Evolutionary conservation across 2,329 filamentous ascomycete species (phyloP).

Genomic region (Alternaria metachromatica): DNA sequence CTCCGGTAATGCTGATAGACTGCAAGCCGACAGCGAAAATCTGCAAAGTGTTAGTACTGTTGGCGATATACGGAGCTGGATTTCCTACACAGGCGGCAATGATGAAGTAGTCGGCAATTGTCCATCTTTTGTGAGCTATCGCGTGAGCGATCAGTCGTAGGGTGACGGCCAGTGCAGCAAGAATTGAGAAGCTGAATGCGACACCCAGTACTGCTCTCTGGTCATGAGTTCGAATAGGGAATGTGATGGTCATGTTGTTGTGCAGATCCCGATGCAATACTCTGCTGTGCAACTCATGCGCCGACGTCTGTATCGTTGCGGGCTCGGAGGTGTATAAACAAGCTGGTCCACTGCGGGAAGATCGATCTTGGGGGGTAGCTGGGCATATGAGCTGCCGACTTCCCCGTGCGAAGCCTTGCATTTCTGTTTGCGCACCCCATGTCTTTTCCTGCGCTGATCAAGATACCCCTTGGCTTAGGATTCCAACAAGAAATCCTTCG

Average conservation of each 20-base stretch:
- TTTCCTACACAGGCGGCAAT: background rate
- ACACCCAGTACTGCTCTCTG: background rate
- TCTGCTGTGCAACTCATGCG: background rate
- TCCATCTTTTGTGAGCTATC: conserved; percentile 1
- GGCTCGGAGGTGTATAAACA: background rate
- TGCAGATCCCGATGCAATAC: background rate
- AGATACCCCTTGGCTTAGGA: background rate
- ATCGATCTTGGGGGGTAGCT: background rate
- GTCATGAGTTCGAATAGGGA: background rate
- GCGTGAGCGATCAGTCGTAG: background rate
- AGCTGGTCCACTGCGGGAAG: background rate
- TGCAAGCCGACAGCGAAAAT: background rate
- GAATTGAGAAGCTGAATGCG: background rate
- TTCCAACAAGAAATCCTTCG: background rate
- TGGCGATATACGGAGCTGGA: background rate
- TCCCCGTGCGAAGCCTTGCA: background rate
- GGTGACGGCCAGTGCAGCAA: background rate
- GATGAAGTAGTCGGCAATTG: background rate
- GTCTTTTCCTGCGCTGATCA: background rate
- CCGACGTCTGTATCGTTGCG: background rate
- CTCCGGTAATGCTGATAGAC: background rate
- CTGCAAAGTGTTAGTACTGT: background rate
- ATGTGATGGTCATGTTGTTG: background rate
- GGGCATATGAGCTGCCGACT: background rate
- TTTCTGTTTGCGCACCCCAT: background rate